These are phyloP conservation scores for Acacia melanoxylon DNA, from an alignment of 306 rosid genomes.

Conservation along the genomic window DNA sequence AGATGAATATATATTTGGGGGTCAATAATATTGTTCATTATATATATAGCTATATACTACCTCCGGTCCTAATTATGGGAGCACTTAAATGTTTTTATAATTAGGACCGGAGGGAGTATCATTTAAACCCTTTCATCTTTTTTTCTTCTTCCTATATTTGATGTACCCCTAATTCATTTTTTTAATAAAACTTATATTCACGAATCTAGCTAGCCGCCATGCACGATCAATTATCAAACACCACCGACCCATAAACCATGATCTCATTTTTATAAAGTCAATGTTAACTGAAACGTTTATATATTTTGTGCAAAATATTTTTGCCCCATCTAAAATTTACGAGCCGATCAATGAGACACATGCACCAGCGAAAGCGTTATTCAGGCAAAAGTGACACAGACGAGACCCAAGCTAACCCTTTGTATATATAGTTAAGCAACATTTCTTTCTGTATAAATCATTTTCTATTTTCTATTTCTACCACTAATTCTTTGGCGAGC, in stretches of 20 bases:
- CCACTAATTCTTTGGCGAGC: neutral
- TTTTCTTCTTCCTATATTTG: neutral
- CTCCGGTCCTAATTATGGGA: too few relatives aligned
- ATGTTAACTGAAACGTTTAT: neutral
- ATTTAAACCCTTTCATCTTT: neutral
- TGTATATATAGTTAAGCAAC: neutral
- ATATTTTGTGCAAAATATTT: neutral
- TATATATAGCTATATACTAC: neutral
- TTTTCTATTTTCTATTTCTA: neutral
- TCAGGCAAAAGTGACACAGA: neutral
- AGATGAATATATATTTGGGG: neutral
- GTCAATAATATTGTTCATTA: neutral
- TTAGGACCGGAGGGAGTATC: too few relatives aligned
- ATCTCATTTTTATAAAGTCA: neutral
- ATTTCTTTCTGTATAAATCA: neutral
- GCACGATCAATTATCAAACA: neutral
- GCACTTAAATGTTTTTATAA: too few relatives aligned
- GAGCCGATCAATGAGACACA: neutral
- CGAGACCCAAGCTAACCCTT: neutral
- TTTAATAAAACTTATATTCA: neutral
- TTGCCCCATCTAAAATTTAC: neutral
- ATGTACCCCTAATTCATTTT: neutral
- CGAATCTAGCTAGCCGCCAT: neutral
- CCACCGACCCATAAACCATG: neutral
- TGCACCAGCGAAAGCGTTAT: neutral